Percentiles rank a stretch among this genome's conserved stretches.
Evolutionary conservation across 2,329 filamentous ascomycete genomes (phyloP).

Genomic region (Chalaropsis thielavioides): DNA sequence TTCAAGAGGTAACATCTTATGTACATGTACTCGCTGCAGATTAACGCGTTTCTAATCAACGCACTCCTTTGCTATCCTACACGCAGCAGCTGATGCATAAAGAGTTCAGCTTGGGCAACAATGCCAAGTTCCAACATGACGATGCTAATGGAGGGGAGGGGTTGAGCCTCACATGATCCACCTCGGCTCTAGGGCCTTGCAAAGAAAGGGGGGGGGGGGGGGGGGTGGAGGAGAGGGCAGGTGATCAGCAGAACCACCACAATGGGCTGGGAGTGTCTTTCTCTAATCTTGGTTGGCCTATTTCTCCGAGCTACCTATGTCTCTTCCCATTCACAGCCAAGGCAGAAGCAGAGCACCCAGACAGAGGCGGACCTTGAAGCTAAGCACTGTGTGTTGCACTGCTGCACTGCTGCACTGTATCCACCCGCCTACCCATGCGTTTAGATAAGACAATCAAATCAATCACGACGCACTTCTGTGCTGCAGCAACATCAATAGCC

Average conservation of each 20-base stretch:
- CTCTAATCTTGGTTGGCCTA: too few species aligned
- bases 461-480: neutral
- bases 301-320: too few species aligned
- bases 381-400: too few species aligned
- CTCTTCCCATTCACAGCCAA: too few species aligned
- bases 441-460: neutral
- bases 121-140: conserved; percentile 1
- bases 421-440: neutral
- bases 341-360: too few species aligned
- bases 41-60: neutral
- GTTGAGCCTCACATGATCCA: conserved; percentile 3
- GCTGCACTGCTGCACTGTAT: neutral
- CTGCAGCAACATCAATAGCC: too few species aligned
- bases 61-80: neutral
- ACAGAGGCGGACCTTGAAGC: too few species aligned
- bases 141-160: neutral
- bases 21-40: neutral
- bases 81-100: neutral
- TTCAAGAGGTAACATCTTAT: neutral
- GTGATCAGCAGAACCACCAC: too few species aligned
- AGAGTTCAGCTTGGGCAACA: conserved; percentile 5
- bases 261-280: too few species aligned
- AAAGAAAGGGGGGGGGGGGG: neutral
- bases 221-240: too few species aligned
- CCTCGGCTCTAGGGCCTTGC: neutral